phyloP scores from a whole-genome alignment of 164 flowering plant species.

The Brasenia schreberi region DNA sequence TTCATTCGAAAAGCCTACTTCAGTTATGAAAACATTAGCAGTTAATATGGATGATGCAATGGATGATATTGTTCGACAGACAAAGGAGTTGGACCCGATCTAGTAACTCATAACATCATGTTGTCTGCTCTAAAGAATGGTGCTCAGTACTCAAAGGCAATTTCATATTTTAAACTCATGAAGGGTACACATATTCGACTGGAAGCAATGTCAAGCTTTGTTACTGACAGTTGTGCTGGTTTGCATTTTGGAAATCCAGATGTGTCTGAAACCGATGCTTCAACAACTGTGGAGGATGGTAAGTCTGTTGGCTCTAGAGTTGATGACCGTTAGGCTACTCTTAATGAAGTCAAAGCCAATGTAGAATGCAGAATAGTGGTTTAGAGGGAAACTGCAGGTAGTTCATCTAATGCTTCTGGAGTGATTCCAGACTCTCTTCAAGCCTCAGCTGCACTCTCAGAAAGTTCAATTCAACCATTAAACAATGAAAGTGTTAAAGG shows the following conservation, averaged over 20 bases:
- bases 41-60: constrained; percentile 1
- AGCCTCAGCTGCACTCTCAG: constrained; percentile 6
- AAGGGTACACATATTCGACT: no score
- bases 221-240: constrained; percentile 18
- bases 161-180: no score
- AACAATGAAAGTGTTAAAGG: constrained; percentile 5
- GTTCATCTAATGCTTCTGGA: constrained; percentile 11
- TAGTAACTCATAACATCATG: no score
- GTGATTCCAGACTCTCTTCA: constrained; percentile 16
- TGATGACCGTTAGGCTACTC: constrained; percentile 7
- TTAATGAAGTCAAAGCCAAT: constrained; percentile 49
- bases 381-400: constrained; percentile 34
- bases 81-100: no score
- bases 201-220: constrained; percentile 33
- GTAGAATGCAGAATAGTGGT: constrained; percentile 60
- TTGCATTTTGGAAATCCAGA: constrained; percentile 10
- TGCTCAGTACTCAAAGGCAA: no score
- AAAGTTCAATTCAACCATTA: constrained; percentile 12
- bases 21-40: not conserved
- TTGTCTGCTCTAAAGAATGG: no score
- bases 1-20: not conserved
- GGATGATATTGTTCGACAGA: no score
- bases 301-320: constrained; percentile 7
- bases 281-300: constrained; percentile 8
- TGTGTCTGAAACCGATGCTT: constrained; percentile 9